Base-by-base conservation (phyloP, 805 yeast genomes). In the Schizosaccharomyces japonicus region DNA sequence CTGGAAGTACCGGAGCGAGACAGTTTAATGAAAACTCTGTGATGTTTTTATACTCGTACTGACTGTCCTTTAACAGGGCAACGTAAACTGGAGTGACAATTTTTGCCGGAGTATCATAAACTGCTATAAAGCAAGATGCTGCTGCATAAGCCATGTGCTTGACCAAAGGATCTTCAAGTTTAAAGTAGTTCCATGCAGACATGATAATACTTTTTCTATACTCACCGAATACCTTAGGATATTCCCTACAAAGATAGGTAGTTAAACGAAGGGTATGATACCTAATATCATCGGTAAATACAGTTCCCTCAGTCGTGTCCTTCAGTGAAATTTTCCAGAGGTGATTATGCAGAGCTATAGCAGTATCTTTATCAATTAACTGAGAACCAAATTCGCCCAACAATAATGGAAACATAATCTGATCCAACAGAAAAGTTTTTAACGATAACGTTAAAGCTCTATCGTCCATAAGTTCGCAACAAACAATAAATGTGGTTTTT, bases 71-170 rank as follows among this genome's bases (percentile, higher is more conserved):
- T 48, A 90, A 65, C 28, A 90, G 63, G 0, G 95, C 94, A 50
- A 83, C 93, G 63, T 87, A 90, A 2, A 87, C 82, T 58, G 83
- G 95, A 0, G 87, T 78, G 3, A 87, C 92, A 47, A 92, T 72
- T 56, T 82, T 80, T 0, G 80, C 70, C 5, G 95, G 92, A 0
- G 94, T 83, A 42, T 84, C 95, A 57, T 76, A 90, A 1, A 78
- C 79, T 0, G 83, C 72, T 50, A 90, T 84, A 60, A 87, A 90
- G 58, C 75, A 75, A 0, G 94, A 72, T 1, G 92, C 84, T 0
- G 85, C 75, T 29, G 84, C 81, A 58, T 87, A 85, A 0, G 96
- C 95, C 3, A 90, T 81, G 55, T 85, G 94, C 57, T 90, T 90
- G 25, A 93, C 74, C 47, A 84, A 72, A 47, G 76, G 71, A 58